These are phyloP conservation scores for Teratosphaeria nubilosa DNA, from an alignment of 2,329 filamentous ascomycete species.

Conservation along the genomic window DNA sequence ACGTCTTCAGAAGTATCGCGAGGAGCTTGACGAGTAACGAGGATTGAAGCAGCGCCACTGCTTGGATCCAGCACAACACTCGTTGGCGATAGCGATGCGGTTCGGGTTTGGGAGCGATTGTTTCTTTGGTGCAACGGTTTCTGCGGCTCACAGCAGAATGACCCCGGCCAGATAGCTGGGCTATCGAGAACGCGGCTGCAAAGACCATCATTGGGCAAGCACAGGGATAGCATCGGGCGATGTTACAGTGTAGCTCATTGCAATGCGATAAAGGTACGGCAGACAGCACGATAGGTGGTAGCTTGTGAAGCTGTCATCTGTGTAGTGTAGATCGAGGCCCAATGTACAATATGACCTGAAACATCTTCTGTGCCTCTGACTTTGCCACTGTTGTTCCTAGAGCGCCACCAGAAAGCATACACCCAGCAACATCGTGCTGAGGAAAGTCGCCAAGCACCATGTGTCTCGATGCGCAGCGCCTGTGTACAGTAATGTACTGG, in stretches of 20 bases:
- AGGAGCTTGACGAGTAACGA: conserved; percentile 14
- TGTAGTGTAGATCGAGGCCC: background rate
- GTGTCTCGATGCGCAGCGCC: background rate
- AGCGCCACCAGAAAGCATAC: background rate
- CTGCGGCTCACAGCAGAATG: too few relatives aligned
- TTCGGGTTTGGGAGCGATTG: too few relatives aligned
- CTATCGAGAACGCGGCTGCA: too few relatives aligned
- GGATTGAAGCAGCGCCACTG: background rate
- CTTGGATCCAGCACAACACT: background rate
- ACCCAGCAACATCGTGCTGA: background rate
- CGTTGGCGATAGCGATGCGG: too few relatives aligned
- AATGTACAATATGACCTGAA: background rate
- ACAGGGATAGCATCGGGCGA: background rate
- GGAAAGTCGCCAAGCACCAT: background rate
- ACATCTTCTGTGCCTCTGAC: background rate
- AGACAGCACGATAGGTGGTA: background rate
- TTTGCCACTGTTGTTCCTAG: background rate
- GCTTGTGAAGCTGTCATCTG: background rate
- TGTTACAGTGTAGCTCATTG: background rate
- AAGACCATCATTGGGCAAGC: too few relatives aligned
- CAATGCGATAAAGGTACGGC: background rate
- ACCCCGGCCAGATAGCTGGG: too few relatives aligned
- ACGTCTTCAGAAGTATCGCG: conserved; percentile 16
- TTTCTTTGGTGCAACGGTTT: too few relatives aligned
- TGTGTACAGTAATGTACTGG: conserved; percentile 1